Base-by-base conservation (phyloP, 2,329 filamentous ascomycete species). In the Pseudocercospora macadamiae region DNA sequence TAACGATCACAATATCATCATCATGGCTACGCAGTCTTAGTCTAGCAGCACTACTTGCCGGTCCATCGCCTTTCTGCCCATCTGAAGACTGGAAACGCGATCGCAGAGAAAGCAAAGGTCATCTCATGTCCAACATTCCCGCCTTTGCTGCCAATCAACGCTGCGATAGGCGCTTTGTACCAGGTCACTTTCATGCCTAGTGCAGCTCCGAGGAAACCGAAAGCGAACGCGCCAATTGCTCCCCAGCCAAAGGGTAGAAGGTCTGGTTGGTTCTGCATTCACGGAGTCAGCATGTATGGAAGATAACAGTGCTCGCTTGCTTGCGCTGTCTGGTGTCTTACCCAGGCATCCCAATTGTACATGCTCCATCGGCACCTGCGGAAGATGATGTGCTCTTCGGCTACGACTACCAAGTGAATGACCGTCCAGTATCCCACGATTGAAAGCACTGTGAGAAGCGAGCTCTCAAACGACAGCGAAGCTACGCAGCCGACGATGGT, bases 351-450 rank as follows among this genome's bases (percentile, higher is more conserved):
- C 14, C 45, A 59, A 18, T 62, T 18, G 42, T 62, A 60, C 28
- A 37, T 37, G 37, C 42, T 51, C 48, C 57, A 60, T 1, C 56
- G 26, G 21, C 56, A 21, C 21, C 25, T 56, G 12, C 60, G 47
- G 21, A 59, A 62, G n/a, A 62, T n/a, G 26, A 60, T 36, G 45
- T 60, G 57, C 49, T 62, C 56, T 25, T 62, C 56, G 6, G 57
- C 52, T 14, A 62, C 56, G 7, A 62, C 52, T 6, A 54, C 39
- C 19, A 62, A 18, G 16, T 59, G 53, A 8, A 62, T 53, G 2
- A 62, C 56, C 9, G 51, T 59, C 57, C 56, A 59, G 23, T 62
- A 62, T 16, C 56, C 56, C 3, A 62, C 57, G 21, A 59, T 56
- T 19, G 45, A 51, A 7, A 62, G 51, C 10, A 54, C 51, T 14